Base-by-base conservation (phyloP, 148 eudicot species). In the Beta vulgaris region DNA sequence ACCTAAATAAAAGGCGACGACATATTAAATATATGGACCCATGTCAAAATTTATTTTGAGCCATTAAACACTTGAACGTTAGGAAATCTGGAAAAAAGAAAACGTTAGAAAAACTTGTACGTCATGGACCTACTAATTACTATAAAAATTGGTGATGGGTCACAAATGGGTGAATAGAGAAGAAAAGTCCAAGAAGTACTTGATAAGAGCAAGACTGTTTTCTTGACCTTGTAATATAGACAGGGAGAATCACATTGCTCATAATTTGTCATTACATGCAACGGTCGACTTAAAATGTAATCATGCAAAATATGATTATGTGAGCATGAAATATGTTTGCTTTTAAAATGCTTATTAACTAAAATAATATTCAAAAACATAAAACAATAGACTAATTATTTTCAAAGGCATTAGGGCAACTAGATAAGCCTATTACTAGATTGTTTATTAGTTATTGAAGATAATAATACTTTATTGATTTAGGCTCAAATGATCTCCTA, bases 171-270 rank as follows among this genome's bases (percentile, higher is more conserved):
- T 40, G 67, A 70, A 18, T 23, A 11, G 8, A 44, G 48, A 35
- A 14, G n/a, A 58, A 34, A 71, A 70, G 70, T 77, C 70, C 75
- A 60, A 77, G 21, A 71, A 70, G 69, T 77, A 77, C 69, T 70
- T 49, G 74, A 77, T 49, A 62, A 60, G 73, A 26, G 31, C 64
- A 35, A 48, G 9, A 60, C 44, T 32, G 69, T 69, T 77, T 68
- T 32, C 7, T 69, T 55, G 54, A 76, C 29, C 31, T 54, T 71
- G 28, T 29, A 19, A 43, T 26, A 19, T n/a, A 14, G 57, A 42
- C 51, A 57, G 31, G 35, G 4, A 69, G 66, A 32, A 77, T 77
- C 68, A 34, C 40, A 1, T 61, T 72, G 53, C 70, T 61, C 25
- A 34, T 42, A 34, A 62, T 21, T 35, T 74, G 80, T 77, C 75